A percentile compares a stretch with the other conserved stretches of the same genome.
Conservation (phyloP, 2,329 filamentous ascomycete genomes). For the Chaetomium sp. region DNA sequence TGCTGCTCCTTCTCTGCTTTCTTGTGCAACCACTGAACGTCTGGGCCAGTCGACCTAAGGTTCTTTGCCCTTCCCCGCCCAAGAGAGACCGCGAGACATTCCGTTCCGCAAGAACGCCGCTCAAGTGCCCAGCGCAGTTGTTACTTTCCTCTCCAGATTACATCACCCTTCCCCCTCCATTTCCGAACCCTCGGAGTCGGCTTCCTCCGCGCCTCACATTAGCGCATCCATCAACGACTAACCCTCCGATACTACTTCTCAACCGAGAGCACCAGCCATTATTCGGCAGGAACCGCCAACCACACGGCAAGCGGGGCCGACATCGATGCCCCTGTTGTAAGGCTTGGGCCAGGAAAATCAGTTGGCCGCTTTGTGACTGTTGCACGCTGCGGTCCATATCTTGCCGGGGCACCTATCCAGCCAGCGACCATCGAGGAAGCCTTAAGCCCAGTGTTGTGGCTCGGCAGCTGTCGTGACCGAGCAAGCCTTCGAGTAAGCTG, state of each 20-base stretch:
- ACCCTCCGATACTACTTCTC: background rate
- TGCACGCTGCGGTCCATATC: slow-evolving; percentile 1
- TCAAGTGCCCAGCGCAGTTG: background rate
- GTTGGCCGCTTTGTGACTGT: slow-evolving; percentile 18
- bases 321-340: slow-evolving; percentile 27
- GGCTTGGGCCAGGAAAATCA: slow-evolving; percentile 14
- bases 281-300: slow-evolving; percentile 12
- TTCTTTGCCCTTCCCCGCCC: slow-evolving; percentile 18
- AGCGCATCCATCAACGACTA: slow-evolving; percentile 2
- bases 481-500: slow-evolving; percentile 15
- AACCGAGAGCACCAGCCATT: background rate
- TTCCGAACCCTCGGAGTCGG: slow-evolving; percentile 8
- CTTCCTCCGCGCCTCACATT: slow-evolving; percentile 15
- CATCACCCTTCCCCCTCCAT: slow-evolving; percentile 8
- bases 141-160: slow-evolving; percentile 1
- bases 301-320: slow-evolving; percentile 15
- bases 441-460: background rate
- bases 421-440: slow-evolving; percentile 11
- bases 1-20: background rate
- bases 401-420: no score
- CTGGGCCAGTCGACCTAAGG: background rate
- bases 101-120: slow-evolving; percentile 19
- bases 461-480: slow-evolving; percentile 19
- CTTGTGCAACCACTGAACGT: slow-evolving; percentile 10
- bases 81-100: slow-evolving; percentile 12